Evolutionary conservation across 371 early-diverging fungal genomes (phyloP).

Genomic region (Batkoa obscura): DNA sequence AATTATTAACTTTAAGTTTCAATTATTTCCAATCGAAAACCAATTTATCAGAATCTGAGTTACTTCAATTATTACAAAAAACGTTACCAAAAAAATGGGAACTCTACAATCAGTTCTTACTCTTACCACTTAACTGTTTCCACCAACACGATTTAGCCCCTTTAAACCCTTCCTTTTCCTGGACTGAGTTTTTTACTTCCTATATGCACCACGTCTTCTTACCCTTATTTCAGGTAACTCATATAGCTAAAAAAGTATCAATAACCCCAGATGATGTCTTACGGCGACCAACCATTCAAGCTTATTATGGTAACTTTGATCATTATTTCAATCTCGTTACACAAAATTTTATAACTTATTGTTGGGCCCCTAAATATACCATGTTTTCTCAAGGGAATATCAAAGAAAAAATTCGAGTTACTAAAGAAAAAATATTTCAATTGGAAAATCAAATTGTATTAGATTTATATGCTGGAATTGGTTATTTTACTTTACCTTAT

Average conservation of each 20-base stretch:
- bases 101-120: constrained; percentile 14
- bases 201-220: constrained; percentile 10
- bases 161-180: neutral
- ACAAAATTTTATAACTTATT: constrained; percentile 18
- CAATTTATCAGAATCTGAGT: no score
- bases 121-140: constrained; percentile 14
- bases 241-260: constrained; percentile 16
- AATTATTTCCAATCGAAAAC: no score
- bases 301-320: constrained; percentile 2
- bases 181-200: neutral
- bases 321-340: constrained; percentile 12
- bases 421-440: constrained; percentile 13
- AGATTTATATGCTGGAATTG: constrained; percentile 22
- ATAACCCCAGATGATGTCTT: constrained; percentile 17
- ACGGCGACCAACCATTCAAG: constrained; percentile 15
- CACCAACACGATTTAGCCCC: neutral
- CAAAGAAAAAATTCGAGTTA: constrained; percentile 17
- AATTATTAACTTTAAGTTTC: no score
- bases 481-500: constrained; percentile 20
- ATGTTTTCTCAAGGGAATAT: constrained; percentile 24
- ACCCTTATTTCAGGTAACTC: constrained; percentile 10
- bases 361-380: constrained; percentile 20
- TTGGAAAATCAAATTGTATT: constrained; percentile 12
- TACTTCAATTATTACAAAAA: no score
- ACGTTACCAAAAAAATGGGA: constrained; percentile 18